Evolutionary conservation across 225 moss, liverwort and hornwort species (phyloP).

Genomic region (Neckera pumila): DNA sequence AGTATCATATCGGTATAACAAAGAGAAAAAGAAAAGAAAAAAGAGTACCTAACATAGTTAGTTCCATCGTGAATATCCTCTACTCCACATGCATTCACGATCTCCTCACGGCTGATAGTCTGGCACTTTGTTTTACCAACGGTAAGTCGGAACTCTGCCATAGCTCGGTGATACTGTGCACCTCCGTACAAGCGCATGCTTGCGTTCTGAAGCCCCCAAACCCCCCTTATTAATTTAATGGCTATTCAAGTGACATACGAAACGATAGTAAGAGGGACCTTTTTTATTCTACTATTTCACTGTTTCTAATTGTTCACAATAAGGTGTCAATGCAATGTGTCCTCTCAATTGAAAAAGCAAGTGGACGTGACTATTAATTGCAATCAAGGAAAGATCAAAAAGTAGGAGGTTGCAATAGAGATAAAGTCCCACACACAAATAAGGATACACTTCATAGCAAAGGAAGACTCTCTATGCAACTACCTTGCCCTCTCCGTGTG

Average conservation of each 20-base stretch:
- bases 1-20: neutral
- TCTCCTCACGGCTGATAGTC: conserved; percentile 78
- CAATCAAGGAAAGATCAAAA: neutral
- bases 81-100: conserved; percentile 98
- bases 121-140: conserved; percentile 88
- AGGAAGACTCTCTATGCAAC: neutral
- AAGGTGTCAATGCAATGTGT: neutral
- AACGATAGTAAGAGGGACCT: neutral
- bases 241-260: neutral
- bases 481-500: neutral
- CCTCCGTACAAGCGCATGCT: conserved; percentile 96
- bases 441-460: neutral
- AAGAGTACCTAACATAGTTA: conserved; percentile 73
- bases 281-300: too few relatives aligned
- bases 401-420: neutral
- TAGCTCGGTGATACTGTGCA: conserved; percentile 96
- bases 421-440: neutral
- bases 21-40: neutral
- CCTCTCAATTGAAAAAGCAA: neutral
- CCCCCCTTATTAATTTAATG: neutral
- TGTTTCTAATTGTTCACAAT: neutral
- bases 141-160: conserved; percentile 89
- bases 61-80: conserved; percentile 97
- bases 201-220: conserved; percentile 45
- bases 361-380: neutral